Evolutionary conservation across 129 eudicot species (phyloP).

Genomic region (Flaveria linearis): DNA sequence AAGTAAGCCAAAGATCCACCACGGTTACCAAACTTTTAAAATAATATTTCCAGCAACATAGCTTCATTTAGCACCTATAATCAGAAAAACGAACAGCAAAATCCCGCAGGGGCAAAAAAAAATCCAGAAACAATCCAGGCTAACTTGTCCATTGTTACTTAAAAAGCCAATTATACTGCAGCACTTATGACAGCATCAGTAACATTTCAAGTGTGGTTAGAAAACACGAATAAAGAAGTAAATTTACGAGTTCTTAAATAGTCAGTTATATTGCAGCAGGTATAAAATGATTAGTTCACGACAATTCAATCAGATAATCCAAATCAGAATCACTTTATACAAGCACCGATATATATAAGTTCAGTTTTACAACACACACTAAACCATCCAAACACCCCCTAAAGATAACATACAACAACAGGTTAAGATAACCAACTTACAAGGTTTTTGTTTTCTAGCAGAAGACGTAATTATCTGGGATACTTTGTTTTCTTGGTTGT

Average conservation of each 20-base stretch:
- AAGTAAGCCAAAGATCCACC: background rate
- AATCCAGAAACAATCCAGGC: background rate
- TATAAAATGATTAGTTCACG: background rate
- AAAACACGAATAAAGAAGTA: background rate
- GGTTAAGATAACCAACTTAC: conserved; percentile 38
- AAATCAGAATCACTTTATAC: background rate
- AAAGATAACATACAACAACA: background rate
- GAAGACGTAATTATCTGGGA: conserved; percentile 86
- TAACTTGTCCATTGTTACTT: conserved; percentile 3
- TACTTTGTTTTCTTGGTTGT: conserved; percentile 65
- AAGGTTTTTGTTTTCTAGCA: conserved; percentile 69
- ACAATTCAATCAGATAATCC: background rate
- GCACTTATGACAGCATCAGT: background rate
- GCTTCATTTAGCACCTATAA: conserved; percentile 3
- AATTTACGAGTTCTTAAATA: background rate
- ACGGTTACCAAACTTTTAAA: background rate
- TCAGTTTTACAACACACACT: background rate
- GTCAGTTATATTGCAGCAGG: background rate
- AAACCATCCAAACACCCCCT: background rate
- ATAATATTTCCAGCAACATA: background rate
- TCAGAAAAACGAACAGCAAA: background rate
- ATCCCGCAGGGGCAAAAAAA: background rate
- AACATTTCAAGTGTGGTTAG: background rate
- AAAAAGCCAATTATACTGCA: background rate
- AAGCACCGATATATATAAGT: background rate